Base-by-base conservation (phyloP, 1,284 basidiomycete species). In the Schizophyllum amplum region DNA sequence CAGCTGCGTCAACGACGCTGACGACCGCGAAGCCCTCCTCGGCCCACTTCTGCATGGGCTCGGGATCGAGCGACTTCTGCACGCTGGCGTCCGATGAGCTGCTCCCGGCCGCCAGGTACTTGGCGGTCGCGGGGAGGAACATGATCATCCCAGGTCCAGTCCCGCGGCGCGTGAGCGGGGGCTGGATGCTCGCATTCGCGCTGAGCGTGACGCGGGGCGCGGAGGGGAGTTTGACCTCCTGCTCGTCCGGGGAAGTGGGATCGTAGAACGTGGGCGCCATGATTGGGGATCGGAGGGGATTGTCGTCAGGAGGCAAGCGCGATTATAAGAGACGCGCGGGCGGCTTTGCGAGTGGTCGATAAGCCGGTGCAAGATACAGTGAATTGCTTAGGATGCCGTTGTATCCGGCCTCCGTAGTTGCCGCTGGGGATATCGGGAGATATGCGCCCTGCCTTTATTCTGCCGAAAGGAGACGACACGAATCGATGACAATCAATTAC, bases 1-100 rank as follows among this genome's bases (percentile, higher is more conserved):
- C 60, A 58, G 60, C 6, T 13, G 22, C 9, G 1, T 20, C 22
- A 6, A 67, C 68, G 33, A 75, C 62, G n/a, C 69, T 73, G n/a
- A 72, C 69, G 1, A 78, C 76, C 17, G 72, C 72, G 57, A 76
- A 79, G 0, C 77, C 77, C 63, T 79, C 76, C 60, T 78, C 76
- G 13, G 76, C 76, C 76, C 76, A 78, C 66, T 78, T 79, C 61
- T 68, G 67, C 1, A 72, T 61, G n/a, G 76, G 76, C 55, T 74
- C 72, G 6, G 76, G 76, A 63, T 78, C 76, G 17, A 78, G 66
- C 4, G 72, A 66, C 59, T 70, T 70, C 2, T 61, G 48, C 24
- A 21, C 24, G 48, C 48, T 24, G 24, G 22, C 33, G 3, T 42
- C 33, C 7, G 33, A 9, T 2, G 7, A 3, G 33, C 33, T 42